Evolutionary conservation across 2,329 filamentous ascomycete genomes (phyloP).

Genomic region (Coniosporium tulheliwenetii): DNA sequence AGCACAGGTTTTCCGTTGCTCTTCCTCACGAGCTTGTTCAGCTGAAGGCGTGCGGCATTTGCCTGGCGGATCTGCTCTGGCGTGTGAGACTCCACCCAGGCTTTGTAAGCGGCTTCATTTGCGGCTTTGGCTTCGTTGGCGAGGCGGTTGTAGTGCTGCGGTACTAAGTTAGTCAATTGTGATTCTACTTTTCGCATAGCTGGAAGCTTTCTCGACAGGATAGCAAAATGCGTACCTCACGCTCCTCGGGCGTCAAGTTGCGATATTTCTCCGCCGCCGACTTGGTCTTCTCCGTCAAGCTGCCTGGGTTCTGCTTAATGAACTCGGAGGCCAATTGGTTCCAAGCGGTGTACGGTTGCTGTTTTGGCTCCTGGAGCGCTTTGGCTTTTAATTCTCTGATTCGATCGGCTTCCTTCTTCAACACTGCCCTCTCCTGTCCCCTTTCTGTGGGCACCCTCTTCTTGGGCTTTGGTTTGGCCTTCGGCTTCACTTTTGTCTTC

Average conservation of each 20-base stretch:
- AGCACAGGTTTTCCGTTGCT: conserved; percentile 4
- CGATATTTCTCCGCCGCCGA: neutral
- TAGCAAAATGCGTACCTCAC: neutral
- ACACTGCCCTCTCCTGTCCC: neutral
- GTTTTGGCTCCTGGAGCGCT: neutral
- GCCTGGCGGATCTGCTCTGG: conserved; percentile 41
- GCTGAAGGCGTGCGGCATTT: conserved; percentile 38
- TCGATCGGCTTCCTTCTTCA: neutral
- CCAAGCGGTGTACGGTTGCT: neutral
- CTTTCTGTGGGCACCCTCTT: neutral
- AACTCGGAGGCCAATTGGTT: neutral
- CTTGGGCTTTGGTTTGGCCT: neutral
- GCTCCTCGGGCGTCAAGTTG: neutral
- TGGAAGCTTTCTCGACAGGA: no score
- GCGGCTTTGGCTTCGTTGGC: conserved; percentile 30
- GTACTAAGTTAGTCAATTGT: neutral
- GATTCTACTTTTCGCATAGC: neutral
- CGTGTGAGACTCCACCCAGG: conserved; percentile 40
- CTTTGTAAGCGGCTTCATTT: conserved; percentile 27
- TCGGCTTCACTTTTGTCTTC: neutral
- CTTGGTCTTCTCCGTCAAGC: neutral
- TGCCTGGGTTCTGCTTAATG: neutral
- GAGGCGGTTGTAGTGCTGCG: conserved; percentile 37
- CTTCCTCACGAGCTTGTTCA: conserved; percentile 7
- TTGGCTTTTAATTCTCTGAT: neutral